Evolutionary conservation across 768 basidiomycete species (phyloP).

Genomic region (Suillus fuscotomentosus): DNA sequence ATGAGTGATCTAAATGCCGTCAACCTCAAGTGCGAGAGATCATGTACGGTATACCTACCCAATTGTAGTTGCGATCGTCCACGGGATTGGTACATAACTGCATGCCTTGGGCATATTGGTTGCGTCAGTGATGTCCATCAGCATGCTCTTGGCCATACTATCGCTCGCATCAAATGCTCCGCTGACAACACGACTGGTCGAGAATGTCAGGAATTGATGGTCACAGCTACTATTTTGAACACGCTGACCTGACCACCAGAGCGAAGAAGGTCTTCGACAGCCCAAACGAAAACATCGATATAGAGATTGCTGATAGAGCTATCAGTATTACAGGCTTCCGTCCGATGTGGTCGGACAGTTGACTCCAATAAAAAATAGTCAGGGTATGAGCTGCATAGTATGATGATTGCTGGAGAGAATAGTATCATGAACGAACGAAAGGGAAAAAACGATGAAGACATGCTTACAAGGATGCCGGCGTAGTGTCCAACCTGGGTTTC

Average conservation of each 20-base stretch:
- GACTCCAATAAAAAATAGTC: constrained; percentile 48
- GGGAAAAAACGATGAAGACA: constrained; percentile 15
- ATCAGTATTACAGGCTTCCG: constrained; percentile 46
- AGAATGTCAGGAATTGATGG: neutral
- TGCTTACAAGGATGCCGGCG: constrained; percentile 45
- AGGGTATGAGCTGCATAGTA: constrained; percentile 49
- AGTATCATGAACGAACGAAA: constrained; percentile 24
- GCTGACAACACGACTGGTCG: constrained; percentile 39
- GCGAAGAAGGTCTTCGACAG: constrained; percentile 37
- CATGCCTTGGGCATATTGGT: constrained; percentile 41
- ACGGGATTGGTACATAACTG: constrained; percentile 53
- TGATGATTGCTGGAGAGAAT: constrained; percentile 37
- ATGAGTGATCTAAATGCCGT: constrained; percentile 51
- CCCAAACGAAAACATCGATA: constrained; percentile 48
- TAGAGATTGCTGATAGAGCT: constrained; percentile 41
- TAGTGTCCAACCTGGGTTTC: constrained; percentile 46
- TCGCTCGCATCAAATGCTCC: constrained; percentile 54
- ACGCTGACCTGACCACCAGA: constrained; percentile 16
- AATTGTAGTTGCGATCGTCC: constrained; percentile 38
- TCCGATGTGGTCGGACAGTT: constrained; percentile 46
- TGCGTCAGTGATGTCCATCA: constrained; percentile 37
- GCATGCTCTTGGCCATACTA: constrained; percentile 43
- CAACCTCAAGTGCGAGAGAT: constrained; percentile 5
- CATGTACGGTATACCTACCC: constrained; percentile 33
- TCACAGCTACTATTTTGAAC: neutral